These are phyloP conservation scores for Amylostereum chailletii DNA, from an alignment of 1,284 basidiomycete genomes.

Conservation along the genomic window DNA sequence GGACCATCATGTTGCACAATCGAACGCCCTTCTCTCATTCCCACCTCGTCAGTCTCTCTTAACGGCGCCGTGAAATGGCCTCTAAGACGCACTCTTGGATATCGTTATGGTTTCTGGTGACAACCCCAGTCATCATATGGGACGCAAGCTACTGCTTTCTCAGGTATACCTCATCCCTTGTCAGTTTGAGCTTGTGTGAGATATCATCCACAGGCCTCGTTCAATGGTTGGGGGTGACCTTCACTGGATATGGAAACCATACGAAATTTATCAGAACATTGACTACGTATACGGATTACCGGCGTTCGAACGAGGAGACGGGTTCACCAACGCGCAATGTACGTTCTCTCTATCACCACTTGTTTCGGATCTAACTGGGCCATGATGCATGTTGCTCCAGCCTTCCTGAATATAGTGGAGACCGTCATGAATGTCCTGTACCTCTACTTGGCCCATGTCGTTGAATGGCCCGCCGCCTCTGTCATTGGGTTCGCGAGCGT, in stretches of 20 bases:
- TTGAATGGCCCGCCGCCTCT: constrained; percentile 51
- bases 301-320: constrained; percentile 54
- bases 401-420: constrained; percentile 76
- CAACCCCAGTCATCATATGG: constrained; percentile 36
- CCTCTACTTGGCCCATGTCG: constrained; percentile 64
- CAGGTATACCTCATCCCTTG: constrained; percentile 17
- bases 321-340: constrained; percentile 88
- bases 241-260: constrained; percentile 85
- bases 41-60: no score
- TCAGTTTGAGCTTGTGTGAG: background rate
- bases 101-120: constrained; percentile 53
- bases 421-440: constrained; percentile 47
- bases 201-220: constrained; percentile 33
- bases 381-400: constrained; percentile 25
- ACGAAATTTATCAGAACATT: constrained; percentile 49
- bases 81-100: constrained; percentile 52
- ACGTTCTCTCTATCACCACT: constrained; percentile 15
- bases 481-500: constrained; percentile 69
- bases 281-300: constrained; percentile 71
- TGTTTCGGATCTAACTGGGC: background rate
- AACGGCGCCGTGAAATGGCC: constrained; percentile 26
- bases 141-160: constrained; percentile 45
- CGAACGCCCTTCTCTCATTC: no score
- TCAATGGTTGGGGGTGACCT: constrained; percentile 75
- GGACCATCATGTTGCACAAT: no score